These are phyloP conservation scores for Pseudogymnoascus sp. DNA, from an alignment of 2,329 filamentous ascomycete species.

Conservation along the genomic window DNA sequence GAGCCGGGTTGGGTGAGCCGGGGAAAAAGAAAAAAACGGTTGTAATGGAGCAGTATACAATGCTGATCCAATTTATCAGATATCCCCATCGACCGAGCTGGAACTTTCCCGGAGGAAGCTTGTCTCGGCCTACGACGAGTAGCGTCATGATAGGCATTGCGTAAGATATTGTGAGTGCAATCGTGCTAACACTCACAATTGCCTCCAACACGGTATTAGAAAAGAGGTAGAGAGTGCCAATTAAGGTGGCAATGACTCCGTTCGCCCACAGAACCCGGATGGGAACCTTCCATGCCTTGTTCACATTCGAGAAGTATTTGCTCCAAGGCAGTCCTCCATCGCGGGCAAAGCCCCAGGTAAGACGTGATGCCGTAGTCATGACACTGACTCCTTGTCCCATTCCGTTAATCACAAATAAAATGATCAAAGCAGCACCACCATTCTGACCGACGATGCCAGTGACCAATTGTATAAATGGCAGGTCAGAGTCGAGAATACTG, in stretches of 20 bases:
- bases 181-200: slow-evolving; percentile 49
- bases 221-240: slow-evolving; percentile 51
- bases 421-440: slow-evolving; percentile 40
- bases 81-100: slow-evolving; percentile 39
- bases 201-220: slow-evolving; percentile 46
- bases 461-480: slow-evolving; percentile 45
- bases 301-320: slow-evolving; percentile 37
- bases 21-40: slow-evolving; percentile 52
- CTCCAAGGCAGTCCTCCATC: slow-evolving; percentile 43
- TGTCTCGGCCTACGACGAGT: slow-evolving; percentile 44
- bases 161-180: slow-evolving; percentile 47
- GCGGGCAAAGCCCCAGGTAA: slow-evolving; percentile 49
- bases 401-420: slow-evolving; percentile 50
- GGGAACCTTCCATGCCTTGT: slow-evolving; percentile 45
- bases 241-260: slow-evolving; percentile 37
- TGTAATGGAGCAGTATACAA: slow-evolving; percentile 45
- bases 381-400: slow-evolving; percentile 46
- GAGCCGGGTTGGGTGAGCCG: slow-evolving; percentile 35
- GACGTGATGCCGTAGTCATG: slow-evolving; percentile 43
- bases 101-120: slow-evolving; percentile 40
- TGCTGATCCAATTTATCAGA: slow-evolving; percentile 40
- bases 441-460: slow-evolving; percentile 33
- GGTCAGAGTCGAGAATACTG: slow-evolving; percentile 34
- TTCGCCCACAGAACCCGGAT: slow-evolving; percentile 46
- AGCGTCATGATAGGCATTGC: slow-evolving; percentile 43